phyloP scores from a whole-genome alignment of 2,329 filamentous ascomycete genomes.

The Diaporthe caulivora region DNA sequence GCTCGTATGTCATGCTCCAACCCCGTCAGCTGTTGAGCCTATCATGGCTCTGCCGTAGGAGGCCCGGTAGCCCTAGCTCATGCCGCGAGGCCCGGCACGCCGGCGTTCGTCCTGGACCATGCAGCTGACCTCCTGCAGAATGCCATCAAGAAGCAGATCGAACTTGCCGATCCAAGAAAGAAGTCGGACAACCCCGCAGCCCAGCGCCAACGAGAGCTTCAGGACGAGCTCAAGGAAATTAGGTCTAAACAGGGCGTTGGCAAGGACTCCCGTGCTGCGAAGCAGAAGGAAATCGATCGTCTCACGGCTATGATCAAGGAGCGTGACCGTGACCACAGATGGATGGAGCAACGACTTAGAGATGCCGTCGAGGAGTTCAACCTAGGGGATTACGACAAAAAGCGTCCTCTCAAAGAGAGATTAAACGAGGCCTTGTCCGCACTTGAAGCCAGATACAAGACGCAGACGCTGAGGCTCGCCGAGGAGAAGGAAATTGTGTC shows the following conservation, averaged over 20 bases:
- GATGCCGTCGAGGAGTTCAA: too few species aligned
- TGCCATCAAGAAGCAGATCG: slow-evolving; percentile 88
- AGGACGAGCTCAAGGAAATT: slow-evolving; percentile 85
- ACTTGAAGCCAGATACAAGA: slow-evolving; percentile 71
- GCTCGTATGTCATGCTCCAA: slow-evolving; percentile 47
- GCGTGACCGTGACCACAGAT: too few species aligned
- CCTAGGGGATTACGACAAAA: too few species aligned
- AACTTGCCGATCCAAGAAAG: slow-evolving; percentile 80
- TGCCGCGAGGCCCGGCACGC: background rate
- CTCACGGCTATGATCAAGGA: slow-evolving; percentile 87
- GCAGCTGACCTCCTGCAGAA: slow-evolving; percentile 67
- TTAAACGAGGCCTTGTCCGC: slow-evolving; percentile 84
- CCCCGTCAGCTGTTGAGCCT: background rate
- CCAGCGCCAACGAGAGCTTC: slow-evolving; percentile 88
- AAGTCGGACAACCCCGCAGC: slow-evolving; percentile 81
- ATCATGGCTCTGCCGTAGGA: slow-evolving; percentile 31
- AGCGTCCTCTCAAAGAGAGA: slow-evolving; percentile 68
- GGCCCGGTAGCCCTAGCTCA: background rate
- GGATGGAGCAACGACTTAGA: too few species aligned
- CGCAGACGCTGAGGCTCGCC: slow-evolving; percentile 85
- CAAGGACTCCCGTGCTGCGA: slow-evolving; percentile 83
- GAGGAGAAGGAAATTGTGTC: slow-evolving; percentile 95
- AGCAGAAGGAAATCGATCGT: slow-evolving; percentile 92
- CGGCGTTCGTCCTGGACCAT: background rate
- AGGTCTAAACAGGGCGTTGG: slow-evolving; percentile 87